Evolutionary conservation across 768 basidiomycete species (phyloP).

Genomic region (Suillus cothurnatus): DNA sequence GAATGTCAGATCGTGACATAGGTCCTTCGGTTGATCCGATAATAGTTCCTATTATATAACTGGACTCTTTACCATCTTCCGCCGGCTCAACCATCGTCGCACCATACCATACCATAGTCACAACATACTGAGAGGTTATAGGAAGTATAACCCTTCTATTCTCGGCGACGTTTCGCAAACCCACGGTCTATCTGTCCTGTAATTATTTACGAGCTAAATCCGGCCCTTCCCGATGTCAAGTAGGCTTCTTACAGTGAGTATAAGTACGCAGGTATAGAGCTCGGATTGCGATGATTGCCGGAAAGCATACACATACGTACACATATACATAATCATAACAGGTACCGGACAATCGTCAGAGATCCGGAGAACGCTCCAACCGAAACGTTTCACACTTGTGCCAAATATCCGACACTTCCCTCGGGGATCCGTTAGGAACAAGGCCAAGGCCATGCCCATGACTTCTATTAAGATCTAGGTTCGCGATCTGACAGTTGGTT

Average conservation of each 20-base stretch:
- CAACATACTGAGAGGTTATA: slow-evolving; percentile 1
- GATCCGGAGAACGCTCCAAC: slow-evolving; percentile 2
- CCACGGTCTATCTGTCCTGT: slow-evolving; percentile 5
- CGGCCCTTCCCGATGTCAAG: slow-evolving; percentile 1
- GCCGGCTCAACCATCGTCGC: not conserved
- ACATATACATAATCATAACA: not conserved
- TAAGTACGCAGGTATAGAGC: not conserved
- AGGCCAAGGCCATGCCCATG: slow-evolving; percentile 1
- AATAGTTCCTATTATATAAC: not conserved
- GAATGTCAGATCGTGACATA: not conserved
- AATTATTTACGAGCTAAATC: slow-evolving; percentile 2
- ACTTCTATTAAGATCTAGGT: slow-evolving; percentile 6
- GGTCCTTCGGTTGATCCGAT: slow-evolving; percentile 6
- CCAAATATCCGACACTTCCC: slow-evolving; percentile 7
- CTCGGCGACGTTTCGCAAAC: not conserved
- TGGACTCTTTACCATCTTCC: not conserved
- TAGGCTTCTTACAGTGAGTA: not conserved
- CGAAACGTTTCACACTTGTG: slow-evolving; percentile 4
- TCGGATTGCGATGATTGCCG: slow-evolving; percentile 5
- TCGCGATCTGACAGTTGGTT: not conserved
- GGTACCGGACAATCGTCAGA: slow-evolving; percentile 3
- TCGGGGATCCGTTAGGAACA: slow-evolving; percentile 9
- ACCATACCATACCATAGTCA: slow-evolving; percentile 1
- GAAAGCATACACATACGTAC: slow-evolving; percentile 1
- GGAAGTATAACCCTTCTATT: not conserved